These are phyloP conservation scores for Globisporangium paroecandrum DNA, from an alignment of 352 stramenopile genomes.

Conservation along the genomic window DNA sequence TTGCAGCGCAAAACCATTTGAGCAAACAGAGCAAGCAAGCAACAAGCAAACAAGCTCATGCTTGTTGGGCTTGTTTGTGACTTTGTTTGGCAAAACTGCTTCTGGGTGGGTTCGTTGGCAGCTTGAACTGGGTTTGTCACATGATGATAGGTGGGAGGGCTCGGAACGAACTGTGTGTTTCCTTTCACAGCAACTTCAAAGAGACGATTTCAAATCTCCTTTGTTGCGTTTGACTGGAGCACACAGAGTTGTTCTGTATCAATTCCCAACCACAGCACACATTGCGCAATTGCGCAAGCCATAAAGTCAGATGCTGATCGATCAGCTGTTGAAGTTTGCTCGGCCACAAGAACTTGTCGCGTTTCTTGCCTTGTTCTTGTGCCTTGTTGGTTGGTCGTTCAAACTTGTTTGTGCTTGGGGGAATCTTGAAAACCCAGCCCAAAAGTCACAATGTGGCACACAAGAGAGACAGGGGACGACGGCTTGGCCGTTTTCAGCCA, in stretches of 20 bases:
- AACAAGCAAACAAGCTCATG: neutral
- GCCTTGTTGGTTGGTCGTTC: neutral
- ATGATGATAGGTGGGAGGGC: neutral
- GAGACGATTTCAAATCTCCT: slow-evolving; percentile 1
- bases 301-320: neutral
- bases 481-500: neutral
- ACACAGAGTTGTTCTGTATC: neutral
- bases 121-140: slow-evolving; percentile 5
- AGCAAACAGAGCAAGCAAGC: neutral
- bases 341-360: slow-evolving; percentile 8
- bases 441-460: neutral
- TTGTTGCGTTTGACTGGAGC: neutral
- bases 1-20: neutral
- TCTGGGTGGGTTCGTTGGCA: neutral
- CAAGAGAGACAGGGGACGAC: neutral
- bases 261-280: neutral
- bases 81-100: neutral
- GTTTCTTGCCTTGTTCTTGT: neutral
- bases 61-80: neutral
- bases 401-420: neutral
- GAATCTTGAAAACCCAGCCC: neutral
- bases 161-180: slow-evolving; percentile 7
- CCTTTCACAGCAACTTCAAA: slow-evolving; percentile 4
- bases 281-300: neutral
- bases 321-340: slow-evolving; percentile 1